These are phyloP conservation scores for Thymus quinquecostatus DNA, from an alignment of 257 asterid species.

Conservation along the genomic window DNA sequence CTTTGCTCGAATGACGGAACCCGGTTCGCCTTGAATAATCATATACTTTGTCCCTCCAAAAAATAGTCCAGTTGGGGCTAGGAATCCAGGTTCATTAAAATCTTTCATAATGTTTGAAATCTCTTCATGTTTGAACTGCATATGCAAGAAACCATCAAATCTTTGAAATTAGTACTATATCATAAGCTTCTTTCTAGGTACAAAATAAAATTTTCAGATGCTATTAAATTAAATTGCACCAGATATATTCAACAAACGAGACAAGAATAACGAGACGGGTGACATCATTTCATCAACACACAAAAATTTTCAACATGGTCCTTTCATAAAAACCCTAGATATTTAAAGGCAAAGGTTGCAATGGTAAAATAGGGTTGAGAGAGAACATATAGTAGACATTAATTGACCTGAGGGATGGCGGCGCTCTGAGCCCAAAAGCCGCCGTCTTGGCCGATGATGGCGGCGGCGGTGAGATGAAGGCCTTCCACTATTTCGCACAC, in stretches of 20 bases:
- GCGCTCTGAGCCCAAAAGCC: slow-evolving; percentile 64
- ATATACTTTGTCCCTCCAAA: slow-evolving; percentile 55
- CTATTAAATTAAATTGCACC: no score
- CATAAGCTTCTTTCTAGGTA: no score
- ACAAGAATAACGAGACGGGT: no score
- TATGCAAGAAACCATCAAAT: not conserved
- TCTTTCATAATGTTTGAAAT: slow-evolving; percentile 47
- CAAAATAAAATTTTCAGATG: no score
- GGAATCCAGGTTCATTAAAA: slow-evolving; percentile 64
- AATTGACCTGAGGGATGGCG: slow-evolving; percentile 46
- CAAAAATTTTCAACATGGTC: not conserved
- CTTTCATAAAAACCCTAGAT: no score
- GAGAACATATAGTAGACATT: no score
- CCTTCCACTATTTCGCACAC: slow-evolving; percentile 54
- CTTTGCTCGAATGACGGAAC: slow-evolving; percentile 64
- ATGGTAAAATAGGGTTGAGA: not conserved
- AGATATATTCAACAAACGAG: no score
- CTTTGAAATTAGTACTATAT: not conserved
- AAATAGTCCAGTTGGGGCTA: slow-evolving; percentile 62
- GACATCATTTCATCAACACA: not conserved
- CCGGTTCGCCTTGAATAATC: slow-evolving; percentile 66
- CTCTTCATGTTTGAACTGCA: slow-evolving; percentile 51
- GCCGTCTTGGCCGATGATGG: slow-evolving; percentile 59
- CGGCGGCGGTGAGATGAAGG: slow-evolving; percentile 50
- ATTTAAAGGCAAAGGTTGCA: not conserved